phyloP scores from a whole-genome alignment of 805 yeast species.

The Candida oleophila region DNA sequence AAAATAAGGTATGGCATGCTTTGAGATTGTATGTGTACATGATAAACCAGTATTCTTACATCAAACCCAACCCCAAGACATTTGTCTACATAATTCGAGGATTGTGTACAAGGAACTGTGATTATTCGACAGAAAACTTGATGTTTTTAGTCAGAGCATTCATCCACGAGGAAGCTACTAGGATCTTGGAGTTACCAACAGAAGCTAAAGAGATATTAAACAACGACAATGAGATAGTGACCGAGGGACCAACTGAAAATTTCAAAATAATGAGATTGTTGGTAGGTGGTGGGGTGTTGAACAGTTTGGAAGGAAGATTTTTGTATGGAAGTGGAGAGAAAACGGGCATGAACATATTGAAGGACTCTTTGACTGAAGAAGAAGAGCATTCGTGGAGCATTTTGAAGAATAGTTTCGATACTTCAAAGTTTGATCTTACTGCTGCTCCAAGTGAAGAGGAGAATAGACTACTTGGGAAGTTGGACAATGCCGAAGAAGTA shows the following conservation, averaged over 20 bases:
- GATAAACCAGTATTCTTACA: neutral
- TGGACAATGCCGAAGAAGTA: neutral
- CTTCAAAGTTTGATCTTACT: neutral
- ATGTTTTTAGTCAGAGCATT: slow-evolving; percentile 13
- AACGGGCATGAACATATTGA: slow-evolving; percentile 3
- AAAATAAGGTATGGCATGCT: neutral
- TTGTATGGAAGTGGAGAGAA: slow-evolving; percentile 8
- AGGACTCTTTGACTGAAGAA: slow-evolving; percentile 2
- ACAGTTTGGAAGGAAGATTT: slow-evolving; percentile 15
- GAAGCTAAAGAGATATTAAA: slow-evolving; percentile 5
- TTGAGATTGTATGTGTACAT: neutral
- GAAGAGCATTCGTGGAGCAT: slow-evolving; percentile 11
- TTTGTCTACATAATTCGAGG: slow-evolving; percentile 4
- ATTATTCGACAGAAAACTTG: neutral
- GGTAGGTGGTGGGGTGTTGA: slow-evolving; percentile 8
- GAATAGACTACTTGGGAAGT: neutral
- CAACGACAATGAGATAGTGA: neutral
- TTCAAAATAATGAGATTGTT: slow-evolving; percentile 16
- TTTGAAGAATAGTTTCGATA: slow-evolving; percentile 6
- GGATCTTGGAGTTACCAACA: slow-evolving; percentile 12
- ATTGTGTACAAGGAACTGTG: neutral
- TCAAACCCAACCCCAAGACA: slow-evolving; percentile 2
- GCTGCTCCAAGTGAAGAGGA: neutral
- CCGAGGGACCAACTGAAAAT: slow-evolving; percentile 13
- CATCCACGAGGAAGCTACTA: slow-evolving; percentile 13